These are phyloP conservation scores for Oleoguttula mirabilis DNA, from an alignment of 495 filamentous ascomycete genomes.

Conservation along the genomic window DNA sequence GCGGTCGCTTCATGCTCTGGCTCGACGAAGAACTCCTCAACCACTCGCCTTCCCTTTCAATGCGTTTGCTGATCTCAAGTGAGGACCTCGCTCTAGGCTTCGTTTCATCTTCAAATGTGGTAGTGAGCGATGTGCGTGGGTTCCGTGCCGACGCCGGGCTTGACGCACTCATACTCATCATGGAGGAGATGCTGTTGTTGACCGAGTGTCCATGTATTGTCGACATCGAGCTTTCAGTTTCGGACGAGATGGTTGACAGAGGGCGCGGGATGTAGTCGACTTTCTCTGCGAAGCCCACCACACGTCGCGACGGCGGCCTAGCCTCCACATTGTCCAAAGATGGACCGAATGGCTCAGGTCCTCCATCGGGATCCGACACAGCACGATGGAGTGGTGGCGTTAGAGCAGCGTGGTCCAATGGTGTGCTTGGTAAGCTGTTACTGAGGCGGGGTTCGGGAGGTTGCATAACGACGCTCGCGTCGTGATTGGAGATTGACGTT, in stretches of 20 bases:
- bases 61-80: conserved; percentile 13
- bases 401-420: neutral
- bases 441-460: conserved; percentile 33
- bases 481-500: conserved; percentile 70
- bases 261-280: conserved; percentile 61
- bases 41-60: conserved; percentile 21
- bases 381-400: neutral
- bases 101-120: conserved; percentile 25
- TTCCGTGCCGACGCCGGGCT: conserved; percentile 26
- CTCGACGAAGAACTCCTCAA: conserved; percentile 10
- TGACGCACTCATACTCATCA: conserved; percentile 37
- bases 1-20: conserved; percentile 23
- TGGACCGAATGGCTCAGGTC: no score
- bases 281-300: conserved; percentile 49
- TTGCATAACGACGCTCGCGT: no score
- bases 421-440: conserved; percentile 39
- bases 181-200: conserved; percentile 50
- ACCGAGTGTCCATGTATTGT: conserved; percentile 52
- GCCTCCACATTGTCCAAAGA: no score
- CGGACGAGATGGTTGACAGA: conserved; percentile 59
- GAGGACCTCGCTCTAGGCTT: conserved; percentile 21
- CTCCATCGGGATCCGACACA: no score
- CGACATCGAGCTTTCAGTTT: conserved; percentile 54
- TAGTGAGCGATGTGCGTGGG: conserved; percentile 25
- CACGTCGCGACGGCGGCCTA: conserved; percentile 35